Evolutionary conservation across 495 filamentous ascomycete species (phyloP).

Genomic region (Symbiotaphrina buchneri): DNA sequence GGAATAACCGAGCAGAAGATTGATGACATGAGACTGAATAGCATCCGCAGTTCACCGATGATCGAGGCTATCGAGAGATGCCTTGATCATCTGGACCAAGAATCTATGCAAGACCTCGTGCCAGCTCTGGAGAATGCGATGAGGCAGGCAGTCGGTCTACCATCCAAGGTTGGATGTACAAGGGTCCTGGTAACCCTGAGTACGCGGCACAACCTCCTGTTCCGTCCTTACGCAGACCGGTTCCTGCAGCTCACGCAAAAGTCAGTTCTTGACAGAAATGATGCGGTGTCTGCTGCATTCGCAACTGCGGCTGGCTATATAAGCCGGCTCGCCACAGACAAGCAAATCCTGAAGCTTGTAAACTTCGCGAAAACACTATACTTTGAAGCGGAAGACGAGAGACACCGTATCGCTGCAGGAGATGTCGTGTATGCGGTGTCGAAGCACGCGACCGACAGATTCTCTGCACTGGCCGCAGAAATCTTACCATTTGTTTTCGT

Average conservation of each 20-base stretch:
- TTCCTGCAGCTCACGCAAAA: conserved; percentile 61
- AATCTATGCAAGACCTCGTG: conserved; percentile 49
- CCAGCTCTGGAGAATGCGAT: conserved; percentile 51
- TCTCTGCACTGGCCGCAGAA: conserved; percentile 47
- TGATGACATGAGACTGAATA: conserved; percentile 60
- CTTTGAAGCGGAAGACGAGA: conserved; percentile 43
- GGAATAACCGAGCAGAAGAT: conserved; percentile 48
- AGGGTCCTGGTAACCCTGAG: conserved; percentile 73
- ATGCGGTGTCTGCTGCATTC: conserved; percentile 71
- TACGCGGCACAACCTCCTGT: conserved; percentile 47
- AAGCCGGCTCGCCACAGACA: conserved; percentile 46
- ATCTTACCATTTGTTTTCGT: conserved; percentile 76
- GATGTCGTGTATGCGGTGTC: conserved; percentile 60
- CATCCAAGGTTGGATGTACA: conserved; percentile 75
- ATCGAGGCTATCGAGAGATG: conserved; percentile 85
- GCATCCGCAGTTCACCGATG: conserved; percentile 67
- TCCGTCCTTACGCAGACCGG: conserved; percentile 52
- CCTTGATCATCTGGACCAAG: conserved; percentile 61
- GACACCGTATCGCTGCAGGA: conserved; percentile 45
- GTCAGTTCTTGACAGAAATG: conserved; percentile 69
- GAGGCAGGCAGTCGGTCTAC: conserved; percentile 69
- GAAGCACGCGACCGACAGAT: conserved; percentile 70
- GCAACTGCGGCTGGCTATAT: conserved; percentile 73
- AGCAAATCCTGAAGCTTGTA: conserved; percentile 42
- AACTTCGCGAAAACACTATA: conserved; percentile 49